Percentiles rank a stretch among this genome's conserved stretches.
These are phyloP conservation scores for Emericellopsis cladophorae DNA, from an alignment of 2,329 filamentous ascomycete species.

Conservation along the genomic window DNA sequence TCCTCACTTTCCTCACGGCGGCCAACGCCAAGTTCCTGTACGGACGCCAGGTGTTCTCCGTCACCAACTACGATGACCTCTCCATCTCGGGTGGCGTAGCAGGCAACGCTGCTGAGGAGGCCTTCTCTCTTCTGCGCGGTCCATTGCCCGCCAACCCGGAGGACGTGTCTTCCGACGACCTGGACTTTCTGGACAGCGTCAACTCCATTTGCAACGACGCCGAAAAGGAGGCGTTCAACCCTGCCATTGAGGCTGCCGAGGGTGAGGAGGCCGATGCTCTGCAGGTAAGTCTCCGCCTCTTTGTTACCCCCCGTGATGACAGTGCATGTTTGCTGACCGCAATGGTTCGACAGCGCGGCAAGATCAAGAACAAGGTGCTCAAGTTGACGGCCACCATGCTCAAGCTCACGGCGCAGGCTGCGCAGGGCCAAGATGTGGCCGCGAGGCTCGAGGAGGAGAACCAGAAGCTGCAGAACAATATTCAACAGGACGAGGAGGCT, in stretches of 20 bases:
- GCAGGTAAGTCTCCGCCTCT: constrained; percentile 15
- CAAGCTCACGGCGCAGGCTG: constrained; percentile 34
- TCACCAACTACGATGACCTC: constrained; percentile 27
- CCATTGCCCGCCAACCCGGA: constrained; percentile 23
- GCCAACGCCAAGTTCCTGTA: background rate
- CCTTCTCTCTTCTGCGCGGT: constrained; percentile 21
- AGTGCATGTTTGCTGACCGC: too few relatives aligned
- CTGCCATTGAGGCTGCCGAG: constrained; percentile 33
- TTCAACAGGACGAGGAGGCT: constrained; percentile 29
- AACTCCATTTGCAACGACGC: constrained; percentile 40
- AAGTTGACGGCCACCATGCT: constrained; percentile 41
- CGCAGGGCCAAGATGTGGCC: constrained; percentile 33
- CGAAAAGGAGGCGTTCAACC: constrained; percentile 39
- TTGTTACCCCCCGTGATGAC: too few relatives aligned
- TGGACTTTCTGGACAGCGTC: constrained; percentile 34
- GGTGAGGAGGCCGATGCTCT: constrained; percentile 34
- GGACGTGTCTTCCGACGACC: constrained; percentile 30
- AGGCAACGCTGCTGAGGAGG: constrained; percentile 29
- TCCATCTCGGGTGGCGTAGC: constrained; percentile 33
- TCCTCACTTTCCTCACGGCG: background rate
- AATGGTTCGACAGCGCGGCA: constrained; percentile 25
- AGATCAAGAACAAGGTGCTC: constrained; percentile 49
- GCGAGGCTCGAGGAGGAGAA: constrained; percentile 30
- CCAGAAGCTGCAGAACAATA: constrained; percentile 41
- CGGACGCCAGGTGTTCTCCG: constrained; percentile 14